Conservation (phyloP, 1,284 basidiomycete species). For the Stygiomarasmius scandens region DNA sequence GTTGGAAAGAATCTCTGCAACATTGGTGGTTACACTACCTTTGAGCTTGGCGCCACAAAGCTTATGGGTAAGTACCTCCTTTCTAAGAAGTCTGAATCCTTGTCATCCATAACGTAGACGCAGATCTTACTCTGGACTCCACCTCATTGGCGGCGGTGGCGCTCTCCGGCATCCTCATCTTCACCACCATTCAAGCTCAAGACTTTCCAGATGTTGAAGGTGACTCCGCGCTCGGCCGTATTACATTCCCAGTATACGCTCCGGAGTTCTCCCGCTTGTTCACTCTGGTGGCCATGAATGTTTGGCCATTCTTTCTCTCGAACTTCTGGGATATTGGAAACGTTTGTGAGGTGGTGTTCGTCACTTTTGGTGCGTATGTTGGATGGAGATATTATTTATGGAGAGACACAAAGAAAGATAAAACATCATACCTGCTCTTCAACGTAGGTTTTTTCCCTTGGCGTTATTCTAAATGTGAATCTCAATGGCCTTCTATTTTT, state of each 20-base stretch:
- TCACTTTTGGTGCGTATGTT: conserved; percentile 19
- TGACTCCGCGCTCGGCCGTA: conserved; percentile 29
- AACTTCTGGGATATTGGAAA: conserved; percentile 20
- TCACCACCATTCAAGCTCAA: conserved; percentile 38
- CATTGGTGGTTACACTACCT: conserved; percentile 29
- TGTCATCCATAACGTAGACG: neutral
- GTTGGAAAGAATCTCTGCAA: conserved; percentile 33
- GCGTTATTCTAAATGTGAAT: neutral
- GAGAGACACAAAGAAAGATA: conserved; percentile 15
- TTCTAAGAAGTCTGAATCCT: neutral
- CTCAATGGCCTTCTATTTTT: neutral
- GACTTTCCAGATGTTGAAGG: conserved; percentile 37
- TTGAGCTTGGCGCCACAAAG: conserved; percentile 34
- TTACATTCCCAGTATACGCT: conserved; percentile 33
- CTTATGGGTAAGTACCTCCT: conserved; percentile 29
- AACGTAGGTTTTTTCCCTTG: conserved; percentile 19
- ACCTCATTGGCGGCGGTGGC: conserved; percentile 24
- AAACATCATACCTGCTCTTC: conserved; percentile 21
- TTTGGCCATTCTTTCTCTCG: conserved; percentile 21
- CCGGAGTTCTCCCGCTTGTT: conserved; percentile 25
- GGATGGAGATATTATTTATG: conserved; percentile 20
- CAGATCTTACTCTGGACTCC: conserved; percentile 16
- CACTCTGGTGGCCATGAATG: conserved; percentile 18
- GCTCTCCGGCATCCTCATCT: conserved; percentile 29
- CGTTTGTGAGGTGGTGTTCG: conserved; percentile 12